Evolutionary conservation across 2,329 filamentous ascomycete species (phyloP), one percentile per base, ranked within the genome.

Genomic region (Colletotrichum echinochloae): DNA sequence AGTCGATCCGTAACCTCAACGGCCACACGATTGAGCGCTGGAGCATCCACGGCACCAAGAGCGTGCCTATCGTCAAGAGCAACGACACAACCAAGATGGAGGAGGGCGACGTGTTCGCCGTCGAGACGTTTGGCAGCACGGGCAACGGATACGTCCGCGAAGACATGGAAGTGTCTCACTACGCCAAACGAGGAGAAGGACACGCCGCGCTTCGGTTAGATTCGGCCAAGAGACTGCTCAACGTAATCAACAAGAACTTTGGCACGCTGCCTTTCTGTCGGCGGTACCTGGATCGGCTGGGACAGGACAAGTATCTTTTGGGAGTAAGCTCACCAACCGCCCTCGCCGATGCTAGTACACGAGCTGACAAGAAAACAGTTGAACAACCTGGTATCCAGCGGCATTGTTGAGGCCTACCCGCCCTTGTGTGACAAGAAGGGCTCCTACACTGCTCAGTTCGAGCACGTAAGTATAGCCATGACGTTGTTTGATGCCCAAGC

Each of bases 161-260:
- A 75, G 91, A 94, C 81, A 90, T 92, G 81, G 95, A 97, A 85
- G 89, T 90, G 23, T 97, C 94, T 52, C 94, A 97, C 81, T 98
- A 98, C 77, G 94, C 94, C 55, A 90, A 92, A 80, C 86, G 88
- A 72, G 81, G 84, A 41, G 92, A 97, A 79, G 91, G 91, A 5
- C 93, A 94, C 78, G 90, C 93, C 9, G 89, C 93, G 69, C 84
- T 97, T 70, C 89, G 93, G 60, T 84, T 97, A 60, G 89, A 91
- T 52, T 97, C 94, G 55, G 95, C 95, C 70, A 96, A 95, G 85
- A 92, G 90, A 66, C 85, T 98, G 66, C 86, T 97, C 75, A 96
- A 88, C 76, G 91, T 94, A 39, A 98, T 98, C 81, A 96, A 94
- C 83, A 97, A 97, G 87, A 97, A 97, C 83, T 98, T 98, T 80